Conservation (phyloP, 2,329 filamentous ascomycete species). For the Epichloe uncinata region DNA sequence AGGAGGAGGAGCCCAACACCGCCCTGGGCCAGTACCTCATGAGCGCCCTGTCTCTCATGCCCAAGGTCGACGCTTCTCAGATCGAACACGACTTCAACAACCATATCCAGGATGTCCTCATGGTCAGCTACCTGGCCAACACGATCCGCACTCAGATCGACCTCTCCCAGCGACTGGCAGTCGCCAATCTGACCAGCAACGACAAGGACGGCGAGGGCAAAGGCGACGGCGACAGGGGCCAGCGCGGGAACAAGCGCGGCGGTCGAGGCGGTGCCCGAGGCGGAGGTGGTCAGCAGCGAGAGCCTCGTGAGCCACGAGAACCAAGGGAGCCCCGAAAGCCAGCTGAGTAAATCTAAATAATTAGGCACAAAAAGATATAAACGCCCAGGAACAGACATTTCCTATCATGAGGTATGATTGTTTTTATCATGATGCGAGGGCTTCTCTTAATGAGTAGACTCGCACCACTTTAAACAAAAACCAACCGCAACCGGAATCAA, state of each 20-base stretch:
- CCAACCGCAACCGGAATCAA: not conserved
- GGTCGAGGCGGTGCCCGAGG: slow-evolving; percentile 38
- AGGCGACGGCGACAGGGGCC: slow-evolving; percentile 29
- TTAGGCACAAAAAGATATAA: not conserved
- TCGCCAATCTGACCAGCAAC: slow-evolving; percentile 45
- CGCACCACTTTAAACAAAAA: not conserved
- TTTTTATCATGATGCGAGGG: not conserved
- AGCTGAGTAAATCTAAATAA: slow-evolving; percentile 17
- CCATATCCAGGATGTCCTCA: slow-evolving; percentile 96
- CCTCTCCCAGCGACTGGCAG: slow-evolving; percentile 86
- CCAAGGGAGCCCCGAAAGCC: slow-evolving; percentile 23
- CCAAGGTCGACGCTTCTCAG: slow-evolving; percentile 81
- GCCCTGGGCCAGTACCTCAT: slow-evolving; percentile 90
- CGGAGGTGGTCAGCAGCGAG: slow-evolving; percentile 34
- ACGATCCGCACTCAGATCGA: slow-evolving; percentile 99
- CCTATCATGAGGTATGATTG: not conserved
- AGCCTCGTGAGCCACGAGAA: slow-evolving; percentile 32
- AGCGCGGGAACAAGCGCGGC: slow-evolving; percentile 37
- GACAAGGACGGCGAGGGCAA: slow-evolving; percentile 39
- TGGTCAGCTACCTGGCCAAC: slow-evolving; percentile 96
- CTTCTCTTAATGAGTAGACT: not conserved
- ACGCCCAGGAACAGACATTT: slow-evolving; percentile 2
- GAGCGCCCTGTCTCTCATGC: slow-evolving; percentile 82
- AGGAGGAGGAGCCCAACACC: slow-evolving; percentile 79
- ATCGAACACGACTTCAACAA: slow-evolving; percentile 99